Evolutionary conservation across 1,284 basidiomycete genomes (phyloP).

Genomic region (Tausonia pullulans): DNA sequence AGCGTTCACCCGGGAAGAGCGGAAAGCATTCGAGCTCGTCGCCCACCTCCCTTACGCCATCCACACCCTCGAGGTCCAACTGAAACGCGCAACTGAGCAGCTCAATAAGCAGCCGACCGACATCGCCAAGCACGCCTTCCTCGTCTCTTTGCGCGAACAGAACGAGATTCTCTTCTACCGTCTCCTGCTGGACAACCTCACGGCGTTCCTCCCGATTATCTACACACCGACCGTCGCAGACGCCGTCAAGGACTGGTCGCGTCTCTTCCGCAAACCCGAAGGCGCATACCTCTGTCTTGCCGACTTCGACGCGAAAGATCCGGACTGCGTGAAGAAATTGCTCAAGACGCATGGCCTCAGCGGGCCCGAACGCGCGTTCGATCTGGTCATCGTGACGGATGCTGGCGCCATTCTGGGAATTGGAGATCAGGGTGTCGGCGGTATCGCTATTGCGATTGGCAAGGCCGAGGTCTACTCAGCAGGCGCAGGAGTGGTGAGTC

Average conservation of each 20-base stretch:
- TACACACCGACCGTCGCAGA: conserved; percentile 52
- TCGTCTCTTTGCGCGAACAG: background rate
- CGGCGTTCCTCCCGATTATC: conserved; percentile 56
- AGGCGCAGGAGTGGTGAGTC: conserved; percentile 48
- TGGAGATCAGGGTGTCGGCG: conserved; percentile 33
- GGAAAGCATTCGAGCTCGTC: background rate
- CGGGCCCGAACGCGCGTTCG: conserved; percentile 38
- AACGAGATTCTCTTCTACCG: conserved; percentile 47
- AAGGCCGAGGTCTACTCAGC: conserved; percentile 68
- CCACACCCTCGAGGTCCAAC: background rate
- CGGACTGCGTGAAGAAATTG: conserved; percentile 46
- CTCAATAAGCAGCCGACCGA: background rate
- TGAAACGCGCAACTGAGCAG: background rate
- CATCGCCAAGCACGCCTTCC: background rate
- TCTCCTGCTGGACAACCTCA: conserved; percentile 44
- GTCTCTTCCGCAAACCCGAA: conserved; percentile 56
- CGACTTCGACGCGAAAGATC: conserved; percentile 31
- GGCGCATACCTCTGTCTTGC: conserved; percentile 48
- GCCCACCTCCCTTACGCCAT: background rate
- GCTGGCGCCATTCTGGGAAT: conserved; percentile 62
- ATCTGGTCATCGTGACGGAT: conserved; percentile 59
- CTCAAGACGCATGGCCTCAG: conserved; percentile 50
- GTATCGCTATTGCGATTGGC: conserved; percentile 43
- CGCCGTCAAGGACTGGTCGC: conserved; percentile 41
- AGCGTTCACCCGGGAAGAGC: background rate